These are phyloP conservation scores for Kwoniella shandongensis DNA, from an alignment of 768 basidiomycete species.

Conservation along the genomic window DNA sequence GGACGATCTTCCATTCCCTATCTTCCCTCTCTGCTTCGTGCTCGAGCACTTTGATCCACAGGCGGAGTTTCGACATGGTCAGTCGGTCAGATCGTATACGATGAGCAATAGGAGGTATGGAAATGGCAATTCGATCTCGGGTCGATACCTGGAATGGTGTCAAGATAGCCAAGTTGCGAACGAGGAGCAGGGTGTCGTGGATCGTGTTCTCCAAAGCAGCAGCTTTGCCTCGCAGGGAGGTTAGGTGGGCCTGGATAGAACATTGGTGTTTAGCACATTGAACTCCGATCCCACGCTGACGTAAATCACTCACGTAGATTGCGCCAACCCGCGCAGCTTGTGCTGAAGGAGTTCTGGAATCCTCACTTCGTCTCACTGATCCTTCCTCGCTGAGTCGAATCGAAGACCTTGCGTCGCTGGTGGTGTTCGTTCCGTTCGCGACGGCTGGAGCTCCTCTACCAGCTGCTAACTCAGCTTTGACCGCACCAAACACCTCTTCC, in stretches of 20 bases:
- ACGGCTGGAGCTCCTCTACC: conserved; percentile 42
- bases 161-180: conserved; percentile 77
- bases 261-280: neutral
- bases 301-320: conserved; percentile 40
- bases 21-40: conserved; percentile 72
- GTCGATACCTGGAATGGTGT: conserved; percentile 85
- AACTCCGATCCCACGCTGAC: neutral
- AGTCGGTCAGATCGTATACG: conserved; percentile 68
- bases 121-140: conserved; percentile 67
- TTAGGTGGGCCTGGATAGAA: conserved; percentile 61
- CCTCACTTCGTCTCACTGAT: neutral
- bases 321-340: conserved; percentile 30
- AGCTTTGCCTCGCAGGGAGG: conserved; percentile 66
- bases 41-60: conserved; percentile 72
- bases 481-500: conserved; percentile 76
- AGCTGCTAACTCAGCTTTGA: conserved; percentile 79
- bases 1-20: conserved; percentile 65
- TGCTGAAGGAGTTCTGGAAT: conserved; percentile 1
- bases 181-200: conserved; percentile 67
- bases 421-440: neutral
- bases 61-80: conserved; percentile 69
- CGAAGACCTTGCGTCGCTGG: neutral
- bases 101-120: conserved; percentile 66
- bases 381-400: neutral
- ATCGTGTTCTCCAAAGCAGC: conserved; percentile 62